Conservation (phyloP, 805 yeast genomes). For the Cyberlindnera maclurae region DNA sequence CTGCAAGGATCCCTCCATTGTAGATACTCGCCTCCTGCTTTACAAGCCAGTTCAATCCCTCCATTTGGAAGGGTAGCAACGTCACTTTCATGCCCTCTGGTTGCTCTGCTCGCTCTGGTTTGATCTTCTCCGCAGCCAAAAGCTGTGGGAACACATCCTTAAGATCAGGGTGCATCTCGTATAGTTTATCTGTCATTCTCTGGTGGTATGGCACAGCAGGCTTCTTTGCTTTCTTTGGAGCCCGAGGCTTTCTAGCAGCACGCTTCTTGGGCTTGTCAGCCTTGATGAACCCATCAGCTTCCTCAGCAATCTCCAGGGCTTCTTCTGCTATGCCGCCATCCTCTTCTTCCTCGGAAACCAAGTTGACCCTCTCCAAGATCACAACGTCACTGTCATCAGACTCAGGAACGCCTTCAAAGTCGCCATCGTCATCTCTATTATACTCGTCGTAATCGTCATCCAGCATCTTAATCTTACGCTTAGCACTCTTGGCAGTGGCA, state of each 20-base stretch:
- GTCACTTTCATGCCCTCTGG: constrained; percentile 72
- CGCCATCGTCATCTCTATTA: constrained; percentile 25
- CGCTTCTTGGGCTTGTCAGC: constrained; percentile 13
- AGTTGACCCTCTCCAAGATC: constrained; percentile 13
- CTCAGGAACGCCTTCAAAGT: constrained; percentile 22
- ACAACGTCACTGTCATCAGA: constrained; percentile 23
- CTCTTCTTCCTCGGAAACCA: constrained; percentile 9
- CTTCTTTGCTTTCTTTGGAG: constrained; percentile 21
- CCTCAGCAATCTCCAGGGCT: constrained; percentile 12
- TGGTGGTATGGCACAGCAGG: constrained; percentile 64
- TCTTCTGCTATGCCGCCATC: constrained; percentile 11
- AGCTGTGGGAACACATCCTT: constrained; percentile 64
- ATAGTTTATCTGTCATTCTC: constrained; percentile 60
- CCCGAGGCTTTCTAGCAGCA: constrained; percentile 15
- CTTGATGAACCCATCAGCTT: constrained; percentile 16
- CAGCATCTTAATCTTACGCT: constrained; percentile 18
- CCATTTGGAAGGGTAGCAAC: constrained; percentile 84
- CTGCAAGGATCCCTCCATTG: constrained; percentile 90
- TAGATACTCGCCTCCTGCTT: constrained; percentile 75
- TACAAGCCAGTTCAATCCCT: constrained; percentile 85
- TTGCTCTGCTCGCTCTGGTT: constrained; percentile 55
- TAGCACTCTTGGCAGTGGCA: constrained; percentile 22
- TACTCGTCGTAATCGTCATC: constrained; percentile 31
- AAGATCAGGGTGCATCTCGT: constrained; percentile 73
- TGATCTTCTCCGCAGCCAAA: constrained; percentile 37